Base-by-base conservation (phyloP, 768 basidiomycete species). In the Chalciporus sphaerocephalus region DNA sequence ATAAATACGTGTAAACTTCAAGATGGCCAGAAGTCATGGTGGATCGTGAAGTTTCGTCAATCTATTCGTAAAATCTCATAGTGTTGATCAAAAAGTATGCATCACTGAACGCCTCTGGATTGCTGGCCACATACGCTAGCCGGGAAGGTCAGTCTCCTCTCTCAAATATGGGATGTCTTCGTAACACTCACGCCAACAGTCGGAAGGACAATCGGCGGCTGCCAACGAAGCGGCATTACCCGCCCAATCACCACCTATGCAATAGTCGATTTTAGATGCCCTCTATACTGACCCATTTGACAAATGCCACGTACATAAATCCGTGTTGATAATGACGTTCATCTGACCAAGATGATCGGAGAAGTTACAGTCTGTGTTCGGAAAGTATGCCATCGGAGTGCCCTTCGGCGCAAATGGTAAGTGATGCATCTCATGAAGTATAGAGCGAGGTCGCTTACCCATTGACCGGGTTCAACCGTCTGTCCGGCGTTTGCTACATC, bases 341-440 rank as follows among this genome's bases (percentile, higher is more conserved):
- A 84, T 73, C 0, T 68, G 51, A 5, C 72, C 68, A 54, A 86
- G 77, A 46, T 79, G 66, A 38, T 68, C 62, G 40, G 69, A 52
- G 35, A 89, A 70, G 50, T 83, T 67, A 57, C 85, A 89, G 44
- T 71, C 66, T 5, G 73, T 78, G 56, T 67, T 72, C 2, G 83
- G 82, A 65, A 86, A 87, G 55, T 69, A 70, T 4, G 82, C 85
- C 7, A 64, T 58, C 2, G 85, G 83, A 0, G 65, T 74, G 6
- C 84, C 82, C 80, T 80, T 15, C 9, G 13, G n/a, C 5, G 30
- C 5, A 8, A 8, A 15, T 17, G 4, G n/a, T 42, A 17, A 46
- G 42, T 15, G 18, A 37, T 10, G 2, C 13, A 18, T 6, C 6
- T 20, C 28, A 15, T n/a, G 17, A 33, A 23, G 37, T 30, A 12